Base-by-base conservation (phyloP, 2,329 filamentous ascomycete genomes). In the Neonectria coccinea region DNA sequence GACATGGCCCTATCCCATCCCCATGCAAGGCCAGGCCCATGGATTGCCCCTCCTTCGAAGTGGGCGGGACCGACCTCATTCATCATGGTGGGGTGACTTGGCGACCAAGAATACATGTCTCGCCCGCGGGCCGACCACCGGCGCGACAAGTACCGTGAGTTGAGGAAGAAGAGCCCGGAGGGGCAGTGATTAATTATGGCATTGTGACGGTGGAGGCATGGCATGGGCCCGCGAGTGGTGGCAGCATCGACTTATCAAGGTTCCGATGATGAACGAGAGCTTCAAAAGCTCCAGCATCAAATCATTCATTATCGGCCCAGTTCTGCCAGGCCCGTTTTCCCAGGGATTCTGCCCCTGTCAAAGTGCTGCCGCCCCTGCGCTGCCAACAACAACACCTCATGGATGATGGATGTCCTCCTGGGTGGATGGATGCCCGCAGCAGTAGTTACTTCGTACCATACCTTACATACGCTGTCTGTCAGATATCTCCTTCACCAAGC, bases 1-100 rank as follows among this genome's bases (percentile, higher is more conserved):
- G 48, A 51, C 48, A 51, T 33, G 48, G 48, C 27, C 48, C 29
- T 45, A 56, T 59, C 33, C 29, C 14, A 31, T 33, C 61, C 44
- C 44, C 50, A 50, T 59, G 47, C 42, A 47, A 47, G 48, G 48
- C 56, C 33, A 25, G 25, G 25, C 25, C 25, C 25, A 64, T 51
- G 50, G 61, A 64, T 59, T 64, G 61, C 61, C 61, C 61, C 61
- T 64, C 61, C 56, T 59, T 51, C 41, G 47, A 29, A 55, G 55
- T 59, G 60, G 55, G 60, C 50, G 60, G 55, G 55, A 53, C n/a
- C 16, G 25, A 25, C 25, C 25, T 25, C 25, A 25, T 25, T 25
- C 20, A 29, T 25, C 20, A 29, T 63, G 55, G 55, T 63, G 60
- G 55, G 60, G 60, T 63, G 60, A 50, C 55, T 51, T 60, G 12